phyloP scores from a whole-genome alignment of 176 grass and related monocot species.

The Oryza punctata region DNA sequence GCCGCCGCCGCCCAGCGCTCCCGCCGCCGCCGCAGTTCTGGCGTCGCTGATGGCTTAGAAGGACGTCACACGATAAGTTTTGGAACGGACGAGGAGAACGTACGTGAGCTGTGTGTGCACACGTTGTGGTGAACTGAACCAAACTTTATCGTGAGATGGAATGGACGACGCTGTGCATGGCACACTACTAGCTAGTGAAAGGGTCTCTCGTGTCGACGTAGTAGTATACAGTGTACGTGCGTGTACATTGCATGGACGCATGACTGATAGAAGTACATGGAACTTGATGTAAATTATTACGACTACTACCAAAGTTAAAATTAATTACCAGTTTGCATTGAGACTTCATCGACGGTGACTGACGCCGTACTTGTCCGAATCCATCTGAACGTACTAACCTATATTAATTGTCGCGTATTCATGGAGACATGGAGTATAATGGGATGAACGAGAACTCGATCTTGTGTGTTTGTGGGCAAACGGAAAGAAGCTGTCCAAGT shows the following conservation, averaged over 20 bases:
- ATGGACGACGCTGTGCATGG: slow-evolving; percentile 11
- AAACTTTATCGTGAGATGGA: neutral
- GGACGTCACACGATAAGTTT: slow-evolving; percentile 15
- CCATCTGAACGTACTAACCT: neutral
- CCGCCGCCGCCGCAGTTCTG: neutral
- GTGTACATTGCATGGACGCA: neutral
- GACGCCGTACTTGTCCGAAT: neutral
- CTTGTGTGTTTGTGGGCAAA: neutral
- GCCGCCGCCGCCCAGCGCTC: neutral
- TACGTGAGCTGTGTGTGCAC: neutral
- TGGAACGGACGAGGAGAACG: slow-evolving; percentile 11
- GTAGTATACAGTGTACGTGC: neutral
- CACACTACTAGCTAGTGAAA: neutral
- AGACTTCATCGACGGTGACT: neutral
- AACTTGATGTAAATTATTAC: slow-evolving; percentile 36
- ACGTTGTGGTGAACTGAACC: neutral
- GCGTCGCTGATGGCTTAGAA: slow-evolving; percentile 48
- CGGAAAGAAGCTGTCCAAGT: neutral
- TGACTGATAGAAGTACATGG: neutral
- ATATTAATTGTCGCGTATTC: neutral
- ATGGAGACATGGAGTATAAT: too few relatives aligned
- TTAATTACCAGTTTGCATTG: slow-evolving; percentile 7
- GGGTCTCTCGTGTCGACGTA: slow-evolving; percentile 5
- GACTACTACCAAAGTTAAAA: neutral
- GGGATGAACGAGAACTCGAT: too few relatives aligned